Evolutionary conservation across 2,329 filamentous ascomycete genomes (phyloP).

Genomic region (Cytospora mali): DNA sequence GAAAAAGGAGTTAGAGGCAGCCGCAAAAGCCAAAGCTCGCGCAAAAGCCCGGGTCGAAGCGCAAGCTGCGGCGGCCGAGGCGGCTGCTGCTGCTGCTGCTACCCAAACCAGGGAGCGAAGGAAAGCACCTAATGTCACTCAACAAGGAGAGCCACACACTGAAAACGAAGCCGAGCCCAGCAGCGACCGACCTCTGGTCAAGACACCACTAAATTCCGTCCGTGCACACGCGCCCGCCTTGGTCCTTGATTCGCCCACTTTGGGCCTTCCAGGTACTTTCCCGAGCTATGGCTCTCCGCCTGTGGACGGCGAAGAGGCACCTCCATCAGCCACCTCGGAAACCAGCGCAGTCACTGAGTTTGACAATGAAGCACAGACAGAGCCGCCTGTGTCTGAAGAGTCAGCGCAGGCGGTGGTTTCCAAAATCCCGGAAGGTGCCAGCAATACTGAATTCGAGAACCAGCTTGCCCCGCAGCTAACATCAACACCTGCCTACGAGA

Average conservation of each 20-base stretch:
- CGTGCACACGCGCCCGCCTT: conserved; percentile 24
- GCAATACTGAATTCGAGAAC: conserved; percentile 19
- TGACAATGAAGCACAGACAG: conserved; percentile 70
- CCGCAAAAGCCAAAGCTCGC: conserved; percentile 46
- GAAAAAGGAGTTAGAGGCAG: conserved; percentile 53
- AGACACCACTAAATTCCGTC: conserved; percentile 4
- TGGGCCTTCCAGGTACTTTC: conserved; percentile 68
- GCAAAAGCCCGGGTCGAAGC: conserved; percentile 39
- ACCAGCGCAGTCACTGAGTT: conserved; percentile 69
- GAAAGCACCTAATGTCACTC: conserved; percentile 1
- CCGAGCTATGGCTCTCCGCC: conserved; percentile 44
- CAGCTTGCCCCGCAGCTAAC: conserved; percentile 35
- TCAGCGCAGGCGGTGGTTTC: conserved; percentile 28
- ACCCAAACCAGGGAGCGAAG: conserved; percentile 13
- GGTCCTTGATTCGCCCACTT: conserved; percentile 61
- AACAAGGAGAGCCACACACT: conserved; percentile 10
- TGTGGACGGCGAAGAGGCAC: conserved; percentile 49
- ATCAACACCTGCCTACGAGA: conserved; percentile 34
- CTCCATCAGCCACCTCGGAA: conserved; percentile 61
- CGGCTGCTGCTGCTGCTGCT: conserved; percentile 23
- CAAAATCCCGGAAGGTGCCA: conserved; percentile 6
- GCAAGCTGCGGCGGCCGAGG: conserved; percentile 34
- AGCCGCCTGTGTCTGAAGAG: conserved; percentile 45
- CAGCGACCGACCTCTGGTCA: conserved; percentile 24
- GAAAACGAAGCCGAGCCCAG: conserved; percentile 16